Evolutionary conservation across 1,284 basidiomycete species (phyloP).

Genomic region (Bondarzewia mesenterica): DNA sequence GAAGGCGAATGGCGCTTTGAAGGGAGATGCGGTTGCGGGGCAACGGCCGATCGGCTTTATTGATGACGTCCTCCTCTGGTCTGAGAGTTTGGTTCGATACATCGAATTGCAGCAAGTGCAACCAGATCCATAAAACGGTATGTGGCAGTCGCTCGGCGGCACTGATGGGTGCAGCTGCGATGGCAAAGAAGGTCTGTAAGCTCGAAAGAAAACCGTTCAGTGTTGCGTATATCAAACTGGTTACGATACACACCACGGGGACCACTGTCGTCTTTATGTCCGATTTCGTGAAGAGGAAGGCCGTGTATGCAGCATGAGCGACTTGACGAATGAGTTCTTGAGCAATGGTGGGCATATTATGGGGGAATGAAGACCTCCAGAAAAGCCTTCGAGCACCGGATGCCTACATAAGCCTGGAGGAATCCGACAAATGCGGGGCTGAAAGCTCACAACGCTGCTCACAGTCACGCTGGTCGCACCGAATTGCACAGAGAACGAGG

Average conservation of each 20-base stretch:
- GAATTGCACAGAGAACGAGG: no score
- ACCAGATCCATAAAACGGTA: constrained; percentile 32
- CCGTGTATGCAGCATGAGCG: constrained; percentile 13
- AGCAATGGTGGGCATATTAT: not conserved
- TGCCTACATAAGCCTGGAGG: no score
- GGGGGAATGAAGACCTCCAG: not conserved
- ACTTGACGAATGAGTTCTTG: not conserved
- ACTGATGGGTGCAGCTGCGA: constrained; percentile 24
- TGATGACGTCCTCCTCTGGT: constrained; percentile 31
- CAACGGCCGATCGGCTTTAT: constrained; percentile 37
- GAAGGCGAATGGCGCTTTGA: constrained; percentile 22
- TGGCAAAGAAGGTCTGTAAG: constrained; percentile 27
- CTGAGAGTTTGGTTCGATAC: constrained; percentile 35
- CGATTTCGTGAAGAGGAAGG: constrained; percentile 34
- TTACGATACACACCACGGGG: constrained; percentile 26
- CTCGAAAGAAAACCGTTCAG: constrained; percentile 1
- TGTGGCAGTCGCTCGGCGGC: constrained; percentile 17
- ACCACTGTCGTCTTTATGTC: constrained; percentile 32
- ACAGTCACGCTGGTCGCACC: no score
- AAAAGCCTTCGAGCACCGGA: no score
- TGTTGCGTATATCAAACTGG: no score
- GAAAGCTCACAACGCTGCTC: no score
- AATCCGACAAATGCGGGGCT: no score
- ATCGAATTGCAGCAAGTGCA: constrained; percentile 33
- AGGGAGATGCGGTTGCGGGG: constrained; percentile 32